Conservation (phyloP, 2,329 filamentous ascomycete species). For the Trichoderma afroharzianum region DNA sequence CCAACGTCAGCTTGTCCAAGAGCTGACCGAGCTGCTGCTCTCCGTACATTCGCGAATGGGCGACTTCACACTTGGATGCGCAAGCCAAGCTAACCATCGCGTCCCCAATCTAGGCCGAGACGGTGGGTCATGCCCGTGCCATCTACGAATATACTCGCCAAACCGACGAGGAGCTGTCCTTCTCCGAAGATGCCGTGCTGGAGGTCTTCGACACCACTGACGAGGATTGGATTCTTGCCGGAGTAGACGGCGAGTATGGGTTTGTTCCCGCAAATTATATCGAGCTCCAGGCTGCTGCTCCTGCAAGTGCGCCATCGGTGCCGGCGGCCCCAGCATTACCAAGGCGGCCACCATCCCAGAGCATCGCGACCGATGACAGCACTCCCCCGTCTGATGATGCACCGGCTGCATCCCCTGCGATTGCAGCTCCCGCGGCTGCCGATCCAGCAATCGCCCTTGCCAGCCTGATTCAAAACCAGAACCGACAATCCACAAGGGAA, state of each 20-base stretch:
- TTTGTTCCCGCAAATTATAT: conserved; percentile 98
- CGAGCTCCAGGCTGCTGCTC: conserved; percentile 56
- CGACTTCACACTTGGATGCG: not conserved
- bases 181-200: conserved; percentile 80
- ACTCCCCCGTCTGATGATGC: not conserved
- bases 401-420: conserved; percentile 50
- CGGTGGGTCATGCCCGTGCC: conserved; percentile 69
- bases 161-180: conserved; percentile 96
- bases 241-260: conserved; percentile 78
- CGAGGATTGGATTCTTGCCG: conserved; percentile 94
- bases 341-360: conserved; percentile 37
- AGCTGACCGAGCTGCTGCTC: not conserved
- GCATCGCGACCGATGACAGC: conserved; percentile 18
- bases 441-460: conserved; percentile 55
- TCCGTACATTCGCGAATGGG: not conserved
- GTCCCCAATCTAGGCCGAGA: conserved; percentile 2
- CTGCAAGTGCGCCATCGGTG: conserved; percentile 40
- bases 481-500: conserved; percentile 33
- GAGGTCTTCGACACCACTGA: conserved; percentile 87
- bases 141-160: conserved; percentile 97
- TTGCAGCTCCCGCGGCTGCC: conserved; percentile 42
- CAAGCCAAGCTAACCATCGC: conserved; percentile 43
- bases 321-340: conserved; percentile 43
- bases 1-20: not conserved
- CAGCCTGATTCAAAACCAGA: conserved; percentile 50